phyloP scores from a whole-genome alignment of 352 stramenopile species.

The Plasmopara muralis region DNA sequence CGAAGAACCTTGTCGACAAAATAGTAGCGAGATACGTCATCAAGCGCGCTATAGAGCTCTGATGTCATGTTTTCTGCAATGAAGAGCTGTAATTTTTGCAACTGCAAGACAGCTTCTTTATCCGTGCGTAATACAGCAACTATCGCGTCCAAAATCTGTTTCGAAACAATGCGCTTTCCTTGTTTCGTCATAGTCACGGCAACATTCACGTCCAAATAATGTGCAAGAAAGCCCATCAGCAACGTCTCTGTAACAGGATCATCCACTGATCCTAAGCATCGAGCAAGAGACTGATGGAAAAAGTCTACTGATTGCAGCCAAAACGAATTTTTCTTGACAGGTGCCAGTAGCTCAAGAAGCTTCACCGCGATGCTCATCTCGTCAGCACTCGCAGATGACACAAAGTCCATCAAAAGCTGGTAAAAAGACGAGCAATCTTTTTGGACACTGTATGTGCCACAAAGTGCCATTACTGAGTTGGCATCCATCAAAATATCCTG shows the following conservation, averaged over 20 bases:
- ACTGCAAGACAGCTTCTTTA: slow-evolving; percentile 18
- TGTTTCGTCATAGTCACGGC: slow-evolving; percentile 24
- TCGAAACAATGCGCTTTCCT: slow-evolving; percentile 29
- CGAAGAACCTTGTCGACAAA: slow-evolving; percentile 43
- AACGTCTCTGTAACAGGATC: slow-evolving; percentile 17
- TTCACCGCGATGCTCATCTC: slow-evolving; percentile 46
- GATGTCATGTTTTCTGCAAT: slow-evolving; percentile 34
- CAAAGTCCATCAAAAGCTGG: slow-evolving; percentile 41
- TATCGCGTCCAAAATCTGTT: slow-evolving; percentile 50
- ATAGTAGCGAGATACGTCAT: slow-evolving; percentile 41
- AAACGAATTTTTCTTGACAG: slow-evolving; percentile 42
- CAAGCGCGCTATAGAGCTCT: slow-evolving; percentile 39
- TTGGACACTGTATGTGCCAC: slow-evolving; percentile 32
- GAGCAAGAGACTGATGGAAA: slow-evolving; percentile 43
- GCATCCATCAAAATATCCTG: slow-evolving; percentile 75
- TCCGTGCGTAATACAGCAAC: slow-evolving; percentile 40
- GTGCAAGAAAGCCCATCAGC: slow-evolving; percentile 40
- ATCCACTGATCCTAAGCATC: slow-evolving; percentile 10
- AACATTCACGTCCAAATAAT: slow-evolving; percentile 44
- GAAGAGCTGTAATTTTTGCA: slow-evolving; percentile 42
- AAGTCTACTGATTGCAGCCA: slow-evolving; percentile 66
- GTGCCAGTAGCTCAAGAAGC: slow-evolving; percentile 50
- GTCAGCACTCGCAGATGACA: slow-evolving; percentile 36
- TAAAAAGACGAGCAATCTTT: slow-evolving; percentile 31
- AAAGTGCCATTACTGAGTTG: slow-evolving; percentile 45